A percentile compares a stretch with the other conserved stretches of the same genome.
Evolutionary conservation across 1,139 yeast species (phyloP).

Genomic region (Trichomonascaceae sp.): DNA sequence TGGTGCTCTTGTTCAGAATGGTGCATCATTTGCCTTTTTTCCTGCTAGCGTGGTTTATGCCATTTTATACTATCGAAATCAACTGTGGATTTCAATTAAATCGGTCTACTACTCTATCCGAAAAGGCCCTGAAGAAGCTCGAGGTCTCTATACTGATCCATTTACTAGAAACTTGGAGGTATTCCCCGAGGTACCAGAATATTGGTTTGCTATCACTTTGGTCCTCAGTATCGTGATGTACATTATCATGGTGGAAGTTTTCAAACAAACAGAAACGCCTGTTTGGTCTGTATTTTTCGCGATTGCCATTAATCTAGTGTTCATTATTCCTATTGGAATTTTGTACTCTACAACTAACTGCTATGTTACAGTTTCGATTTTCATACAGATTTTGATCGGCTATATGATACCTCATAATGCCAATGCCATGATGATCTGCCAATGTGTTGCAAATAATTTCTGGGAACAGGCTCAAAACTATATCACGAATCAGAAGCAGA

Average conservation of each 20-base stretch:
- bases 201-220: constrained; percentile 49
- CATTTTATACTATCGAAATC: constrained; percentile 32
- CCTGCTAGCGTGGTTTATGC: constrained; percentile 44
- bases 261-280: constrained; percentile 42
- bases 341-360: constrained; percentile 48
- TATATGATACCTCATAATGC: constrained; percentile 61
- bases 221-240: constrained; percentile 40
- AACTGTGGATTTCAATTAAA: constrained; percentile 10
- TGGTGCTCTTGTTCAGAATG: constrained; percentile 35
- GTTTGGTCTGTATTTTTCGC: constrained; percentile 54
- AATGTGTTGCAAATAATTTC: constrained; percentile 55
- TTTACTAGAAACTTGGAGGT: constrained; percentile 48
- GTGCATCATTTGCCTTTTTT: constrained; percentile 24
- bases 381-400: constrained; percentile 52
- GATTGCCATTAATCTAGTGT: constrained; percentile 47
- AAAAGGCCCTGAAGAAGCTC: constrained; percentile 12
- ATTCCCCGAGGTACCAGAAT: constrained; percentile 57
- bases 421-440: constrained; percentile 50
- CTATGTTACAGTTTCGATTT: constrained; percentile 48
- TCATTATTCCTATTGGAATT: constrained; percentile 47
- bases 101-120: constrained; percentile 13
- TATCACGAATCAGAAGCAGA: constrained; percentile 52
- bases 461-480: constrained; percentile 48
- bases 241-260: constrained; percentile 39
- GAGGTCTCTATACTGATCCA: constrained; percentile 41